Conservation (phyloP, 1,139 yeast genomes). For the Saccharomycopsis hybrid region DNA sequence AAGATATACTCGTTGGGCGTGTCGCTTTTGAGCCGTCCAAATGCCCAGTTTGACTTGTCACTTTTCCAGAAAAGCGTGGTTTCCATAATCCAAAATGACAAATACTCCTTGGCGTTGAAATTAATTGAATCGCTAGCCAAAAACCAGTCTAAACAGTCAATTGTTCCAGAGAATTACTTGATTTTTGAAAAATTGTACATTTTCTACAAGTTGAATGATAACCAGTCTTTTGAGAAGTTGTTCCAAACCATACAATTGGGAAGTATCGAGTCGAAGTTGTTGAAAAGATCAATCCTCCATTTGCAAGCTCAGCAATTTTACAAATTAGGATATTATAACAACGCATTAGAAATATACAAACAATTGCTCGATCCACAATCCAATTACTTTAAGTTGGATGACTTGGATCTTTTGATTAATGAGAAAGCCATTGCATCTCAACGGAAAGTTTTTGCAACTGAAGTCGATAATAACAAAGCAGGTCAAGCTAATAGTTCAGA, state of each 20-base stretch:
- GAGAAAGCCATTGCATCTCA: constrained; percentile 63
- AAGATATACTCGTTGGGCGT: constrained; percentile 7
- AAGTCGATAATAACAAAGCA: background rate
- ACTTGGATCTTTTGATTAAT: constrained; percentile 60
- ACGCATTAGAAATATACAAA: constrained; percentile 52
- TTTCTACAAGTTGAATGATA: constrained; percentile 56
- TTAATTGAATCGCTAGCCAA: constrained; percentile 1
- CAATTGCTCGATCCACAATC: constrained; percentile 32
- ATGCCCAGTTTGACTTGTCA: constrained; percentile 6
- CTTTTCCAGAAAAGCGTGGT: constrained; percentile 12
- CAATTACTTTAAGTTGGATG: constrained; percentile 28
- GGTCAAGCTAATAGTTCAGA: constrained; percentile 18
- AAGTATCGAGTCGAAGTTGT: constrained; percentile 23
- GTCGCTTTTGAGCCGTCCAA: constrained; percentile 3
- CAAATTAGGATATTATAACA: constrained; percentile 51
- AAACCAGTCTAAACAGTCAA: background rate
- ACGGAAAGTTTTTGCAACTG: constrained; percentile 26
- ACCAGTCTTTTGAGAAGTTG: constrained; percentile 37
- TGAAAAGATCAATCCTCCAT: constrained; percentile 54
- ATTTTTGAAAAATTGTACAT: constrained; percentile 24
- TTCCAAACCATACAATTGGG: constrained; percentile 30
- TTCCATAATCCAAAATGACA: constrained; percentile 12
- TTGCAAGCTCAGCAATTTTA: constrained; percentile 79
- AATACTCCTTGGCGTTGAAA: constrained; percentile 13
- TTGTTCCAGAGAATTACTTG: background rate